A percentile compares a stretch with the other conserved stretches of the same genome.
These are phyloP conservation scores for Cercospora zeina DNA, from an alignment of 2,329 filamentous ascomycete species.

Conservation along the genomic window DNA sequence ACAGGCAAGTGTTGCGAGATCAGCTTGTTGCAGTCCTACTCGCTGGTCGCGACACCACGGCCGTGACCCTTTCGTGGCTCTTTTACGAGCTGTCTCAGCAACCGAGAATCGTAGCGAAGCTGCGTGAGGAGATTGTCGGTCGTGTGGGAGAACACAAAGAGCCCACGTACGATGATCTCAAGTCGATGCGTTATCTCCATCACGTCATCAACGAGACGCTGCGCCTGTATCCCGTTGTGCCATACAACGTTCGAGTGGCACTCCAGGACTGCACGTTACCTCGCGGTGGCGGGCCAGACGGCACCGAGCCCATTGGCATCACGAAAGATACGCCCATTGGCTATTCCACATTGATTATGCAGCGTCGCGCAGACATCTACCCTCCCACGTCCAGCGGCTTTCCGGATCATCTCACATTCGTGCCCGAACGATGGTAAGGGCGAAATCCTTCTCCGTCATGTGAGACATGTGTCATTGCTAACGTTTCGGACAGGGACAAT, in stretches of 20 bases:
- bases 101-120: conserved; percentile 64
- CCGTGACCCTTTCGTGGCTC: conserved; percentile 74
- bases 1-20: conserved; percentile 70
- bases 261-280: conserved; percentile 53
- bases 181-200: conserved; percentile 78
- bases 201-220: conserved; percentile 49
- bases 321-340: conserved; percentile 48
- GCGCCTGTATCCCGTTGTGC: conserved; percentile 53
- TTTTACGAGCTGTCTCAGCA: conserved; percentile 78
- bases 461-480: not conserved
- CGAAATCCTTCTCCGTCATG: not conserved
- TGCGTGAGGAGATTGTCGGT: conserved; percentile 71
- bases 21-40: conserved; percentile 81
- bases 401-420: conserved; percentile 46
- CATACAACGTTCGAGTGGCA: conserved; percentile 52
- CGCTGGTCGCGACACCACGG: conserved; percentile 85
- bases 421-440: conserved; percentile 51
- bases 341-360: conserved; percentile 53
- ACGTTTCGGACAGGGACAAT: conserved; percentile 31
- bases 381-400: conserved; percentile 43
- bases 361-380: conserved; percentile 53
- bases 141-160: conserved; percentile 63
- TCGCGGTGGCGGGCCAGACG: conserved; percentile 50
- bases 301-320: conserved; percentile 48
- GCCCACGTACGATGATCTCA: conserved; percentile 74